Percentiles rank a stretch among this genome's conserved stretches.
These are phyloP conservation scores for Marsdenia floribunda DNA, from an alignment of 257 asterid genomes.

Conservation along the genomic window DNA sequence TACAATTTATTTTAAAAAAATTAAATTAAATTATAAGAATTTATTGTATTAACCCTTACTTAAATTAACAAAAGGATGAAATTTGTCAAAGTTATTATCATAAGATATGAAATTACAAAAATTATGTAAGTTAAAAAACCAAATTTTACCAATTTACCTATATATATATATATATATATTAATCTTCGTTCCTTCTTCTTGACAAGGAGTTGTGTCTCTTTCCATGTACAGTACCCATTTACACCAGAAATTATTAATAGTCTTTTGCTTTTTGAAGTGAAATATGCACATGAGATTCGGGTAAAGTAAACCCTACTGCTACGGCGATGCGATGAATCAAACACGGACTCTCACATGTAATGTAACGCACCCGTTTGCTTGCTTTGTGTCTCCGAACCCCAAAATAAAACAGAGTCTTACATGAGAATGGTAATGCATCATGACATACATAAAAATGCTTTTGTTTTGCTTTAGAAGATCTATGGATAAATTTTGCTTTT, in stretches of 20 bases:
- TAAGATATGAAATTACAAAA: no score
- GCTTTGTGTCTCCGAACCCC: not conserved
- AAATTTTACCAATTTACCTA: no score
- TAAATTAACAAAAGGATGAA: no score
- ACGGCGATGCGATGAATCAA: not conserved
- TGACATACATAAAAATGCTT: not conserved
- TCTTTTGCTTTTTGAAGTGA: slow-evolving; percentile 6
- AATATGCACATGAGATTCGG: not conserved
- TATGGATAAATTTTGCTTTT: not conserved
- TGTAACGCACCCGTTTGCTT: not conserved
- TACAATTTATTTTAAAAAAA: no score
- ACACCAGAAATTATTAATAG: not conserved
- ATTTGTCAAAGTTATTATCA: no score
- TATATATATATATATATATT: no score
- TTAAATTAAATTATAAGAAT: no score
- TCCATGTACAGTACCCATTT: not conserved
- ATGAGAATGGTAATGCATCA: not conserved
- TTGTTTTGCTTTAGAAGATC: no score
- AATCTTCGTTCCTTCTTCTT: not conserved
- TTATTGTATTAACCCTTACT: no score
- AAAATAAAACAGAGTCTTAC: not conserved
- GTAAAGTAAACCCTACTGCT: not conserved
- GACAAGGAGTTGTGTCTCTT: slow-evolving; percentile 1
- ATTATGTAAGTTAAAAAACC: no score
- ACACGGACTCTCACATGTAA: slow-evolving; percentile 15